These are phyloP conservation scores for Lasiosphaeria hispida DNA, from an alignment of 495 filamentous ascomycete species.

Conservation along the genomic window DNA sequence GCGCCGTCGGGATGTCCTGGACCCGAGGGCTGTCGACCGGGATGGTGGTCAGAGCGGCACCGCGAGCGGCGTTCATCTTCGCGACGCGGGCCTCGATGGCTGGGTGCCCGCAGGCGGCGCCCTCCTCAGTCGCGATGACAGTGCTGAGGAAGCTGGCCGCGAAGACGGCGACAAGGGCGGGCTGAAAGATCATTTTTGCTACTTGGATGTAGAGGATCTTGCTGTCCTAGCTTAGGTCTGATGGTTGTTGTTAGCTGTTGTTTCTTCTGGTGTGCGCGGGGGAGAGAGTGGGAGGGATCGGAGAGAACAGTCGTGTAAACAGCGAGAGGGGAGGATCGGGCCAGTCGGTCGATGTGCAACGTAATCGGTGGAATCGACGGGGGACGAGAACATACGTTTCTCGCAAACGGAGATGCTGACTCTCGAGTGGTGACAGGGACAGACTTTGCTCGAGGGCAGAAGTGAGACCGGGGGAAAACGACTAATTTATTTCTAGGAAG, in stretches of 20 bases:
- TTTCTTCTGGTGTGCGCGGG: background rate
- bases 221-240: background rate
- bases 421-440: background rate
- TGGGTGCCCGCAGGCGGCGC: background rate
- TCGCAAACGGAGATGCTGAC: background rate
- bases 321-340: background rate
- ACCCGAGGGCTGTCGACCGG: background rate
- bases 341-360: conserved; percentile 1
- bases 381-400: background rate
- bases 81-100: background rate
- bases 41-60: background rate
- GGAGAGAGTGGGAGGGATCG: background rate
- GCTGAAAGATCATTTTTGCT: conserved; percentile 12
- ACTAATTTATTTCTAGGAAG: too few species aligned
- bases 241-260: background rate
- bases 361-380: background rate
- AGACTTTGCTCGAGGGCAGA: too few species aligned
- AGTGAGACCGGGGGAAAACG: too few species aligned
- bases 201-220: background rate
- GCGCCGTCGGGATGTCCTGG: background rate
- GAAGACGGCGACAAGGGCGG: background rate
- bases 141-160: background rate
- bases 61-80: background rate
- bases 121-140: background rate
- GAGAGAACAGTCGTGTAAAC: background rate